A percentile compares a stretch with the other conserved stretches of the same genome.
Evolutionary conservation across 2,329 filamentous ascomycete species (phyloP).

Genomic region (Diaporthe amygdali): DNA sequence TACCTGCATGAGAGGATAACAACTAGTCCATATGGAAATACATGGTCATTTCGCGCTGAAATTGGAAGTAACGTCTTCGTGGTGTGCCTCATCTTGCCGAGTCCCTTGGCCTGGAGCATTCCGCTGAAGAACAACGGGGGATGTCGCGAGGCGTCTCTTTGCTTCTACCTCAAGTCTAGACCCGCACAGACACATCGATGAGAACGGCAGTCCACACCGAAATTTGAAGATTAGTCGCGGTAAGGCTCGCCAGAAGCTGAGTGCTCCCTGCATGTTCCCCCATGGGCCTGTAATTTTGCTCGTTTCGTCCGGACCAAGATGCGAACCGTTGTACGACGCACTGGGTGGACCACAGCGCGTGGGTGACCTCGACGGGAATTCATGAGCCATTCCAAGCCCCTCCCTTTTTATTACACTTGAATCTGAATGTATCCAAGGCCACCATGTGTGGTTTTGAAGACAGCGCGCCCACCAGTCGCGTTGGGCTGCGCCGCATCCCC

Average conservation of each 20-base stretch:
- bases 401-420: no score
- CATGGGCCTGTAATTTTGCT: background rate
- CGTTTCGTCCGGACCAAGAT: background rate
- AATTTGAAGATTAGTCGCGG: background rate
- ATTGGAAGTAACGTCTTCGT: background rate
- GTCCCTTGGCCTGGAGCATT: background rate
- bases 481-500: background rate
- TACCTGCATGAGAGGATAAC: background rate
- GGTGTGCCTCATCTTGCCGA: background rate
- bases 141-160: no score
- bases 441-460: background rate
- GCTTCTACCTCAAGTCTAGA: no score
- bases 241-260: background rate
- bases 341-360: background rate
- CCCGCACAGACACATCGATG: background rate
- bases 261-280: background rate
- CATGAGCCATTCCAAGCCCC: background rate
- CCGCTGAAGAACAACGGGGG: background rate
- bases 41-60: background rate
- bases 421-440: background rate
- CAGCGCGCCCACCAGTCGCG: background rate
- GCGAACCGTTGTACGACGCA: background rate
- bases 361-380: background rate
- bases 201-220: no score
- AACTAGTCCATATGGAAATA: background rate